Percentiles rank a stretch among this genome's conserved stretches.
Conservation (phyloP, 1,284 basidiomycete species). For the Puccinia hordei region DNA sequence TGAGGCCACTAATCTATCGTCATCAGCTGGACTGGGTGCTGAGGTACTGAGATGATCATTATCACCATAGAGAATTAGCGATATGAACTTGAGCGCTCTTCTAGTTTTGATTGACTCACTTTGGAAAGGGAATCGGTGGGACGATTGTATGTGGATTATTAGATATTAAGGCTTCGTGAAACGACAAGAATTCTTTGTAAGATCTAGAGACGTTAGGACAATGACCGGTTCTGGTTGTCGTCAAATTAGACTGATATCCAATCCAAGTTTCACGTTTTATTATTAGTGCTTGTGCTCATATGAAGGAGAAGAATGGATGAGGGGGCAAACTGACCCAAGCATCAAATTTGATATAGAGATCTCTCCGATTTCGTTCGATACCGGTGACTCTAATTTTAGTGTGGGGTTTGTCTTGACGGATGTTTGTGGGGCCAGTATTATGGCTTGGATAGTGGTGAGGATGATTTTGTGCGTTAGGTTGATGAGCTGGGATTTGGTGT, state of each 20-base stretch:
- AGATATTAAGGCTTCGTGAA: slow-evolving; percentile 79
- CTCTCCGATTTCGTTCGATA: slow-evolving; percentile 86
- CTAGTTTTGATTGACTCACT: slow-evolving; percentile 44
- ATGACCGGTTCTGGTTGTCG: slow-evolving; percentile 81
- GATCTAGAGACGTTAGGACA: slow-evolving; percentile 89
- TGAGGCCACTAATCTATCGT: slow-evolving; percentile 86
- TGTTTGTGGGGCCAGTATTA: neutral
- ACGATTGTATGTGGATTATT: slow-evolving; percentile 74
- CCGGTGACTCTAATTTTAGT: slow-evolving; percentile 82
- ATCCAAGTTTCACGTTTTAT: slow-evolving; percentile 91
- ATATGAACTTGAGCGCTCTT: slow-evolving; percentile 61
- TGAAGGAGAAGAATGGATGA: slow-evolving; percentile 14
- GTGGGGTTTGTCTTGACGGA: slow-evolving; percentile 74
- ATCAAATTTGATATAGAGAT: slow-evolving; percentile 86
- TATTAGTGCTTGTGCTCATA: neutral
- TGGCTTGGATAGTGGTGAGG: neutral
- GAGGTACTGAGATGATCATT: slow-evolving; percentile 91
- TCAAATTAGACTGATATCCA: slow-evolving; percentile 77
- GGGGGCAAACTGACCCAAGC: slow-evolving; percentile 72
- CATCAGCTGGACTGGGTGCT: slow-evolving; percentile 89
- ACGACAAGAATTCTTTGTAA: slow-evolving; percentile 85
- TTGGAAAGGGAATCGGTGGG: slow-evolving; percentile 23
- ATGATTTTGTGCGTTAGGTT: neutral
- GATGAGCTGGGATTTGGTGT: neutral
- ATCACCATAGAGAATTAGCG: too few relatives aligned